Conservation (phyloP, 352 stramenopile species). For the Globisporangium mamillatum region DNA sequence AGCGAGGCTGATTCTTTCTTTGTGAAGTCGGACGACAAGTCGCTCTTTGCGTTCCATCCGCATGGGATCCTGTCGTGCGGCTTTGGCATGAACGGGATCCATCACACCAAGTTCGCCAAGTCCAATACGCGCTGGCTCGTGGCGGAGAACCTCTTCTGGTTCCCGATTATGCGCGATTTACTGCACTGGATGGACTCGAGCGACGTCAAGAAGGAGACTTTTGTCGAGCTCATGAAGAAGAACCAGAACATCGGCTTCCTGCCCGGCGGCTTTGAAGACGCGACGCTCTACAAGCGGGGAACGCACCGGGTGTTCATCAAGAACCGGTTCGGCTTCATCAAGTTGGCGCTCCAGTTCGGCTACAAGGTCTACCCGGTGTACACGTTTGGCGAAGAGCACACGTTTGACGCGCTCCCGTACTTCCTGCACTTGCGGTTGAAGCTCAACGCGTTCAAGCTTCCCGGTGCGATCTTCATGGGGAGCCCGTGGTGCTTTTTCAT, state of each 20-base stretch:
- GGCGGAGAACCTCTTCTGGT: conserved; percentile 65
- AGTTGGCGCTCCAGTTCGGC: conserved; percentile 89
- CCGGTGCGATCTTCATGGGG: conserved; percentile 78
- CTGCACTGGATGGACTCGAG: conserved; percentile 69
- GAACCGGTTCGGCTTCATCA: conserved; percentile 91
- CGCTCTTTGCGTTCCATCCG: conserved; percentile 59
- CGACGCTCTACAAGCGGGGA: conserved; percentile 77
- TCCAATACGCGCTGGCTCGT: conserved; percentile 60
- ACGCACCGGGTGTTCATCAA: conserved; percentile 91
- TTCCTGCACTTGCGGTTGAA: conserved; percentile 73
- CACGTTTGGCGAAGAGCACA: conserved; percentile 90
- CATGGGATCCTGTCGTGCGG: conserved; percentile 62
- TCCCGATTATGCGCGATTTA: conserved; percentile 65
- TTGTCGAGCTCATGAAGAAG: conserved; percentile 47
- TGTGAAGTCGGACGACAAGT: conserved; percentile 15
- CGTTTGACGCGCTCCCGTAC: conserved; percentile 86
- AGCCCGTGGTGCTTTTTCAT: conserved; percentile 78
- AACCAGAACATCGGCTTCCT: conserved; percentile 80
- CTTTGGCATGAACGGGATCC: conserved; percentile 50
- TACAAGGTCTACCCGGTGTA: conserved; percentile 90
- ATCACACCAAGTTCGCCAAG: conserved; percentile 44
- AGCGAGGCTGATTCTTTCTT: not conserved
- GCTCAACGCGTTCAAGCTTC: conserved; percentile 85
- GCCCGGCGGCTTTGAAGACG: conserved; percentile 94
- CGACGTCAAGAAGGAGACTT: conserved; percentile 43